Percentiles rank a stretch among this genome's conserved stretches.
phyloP scores from a whole-genome alignment of 148 eudicot species.

The Suaeda aralocaspica region DNA sequence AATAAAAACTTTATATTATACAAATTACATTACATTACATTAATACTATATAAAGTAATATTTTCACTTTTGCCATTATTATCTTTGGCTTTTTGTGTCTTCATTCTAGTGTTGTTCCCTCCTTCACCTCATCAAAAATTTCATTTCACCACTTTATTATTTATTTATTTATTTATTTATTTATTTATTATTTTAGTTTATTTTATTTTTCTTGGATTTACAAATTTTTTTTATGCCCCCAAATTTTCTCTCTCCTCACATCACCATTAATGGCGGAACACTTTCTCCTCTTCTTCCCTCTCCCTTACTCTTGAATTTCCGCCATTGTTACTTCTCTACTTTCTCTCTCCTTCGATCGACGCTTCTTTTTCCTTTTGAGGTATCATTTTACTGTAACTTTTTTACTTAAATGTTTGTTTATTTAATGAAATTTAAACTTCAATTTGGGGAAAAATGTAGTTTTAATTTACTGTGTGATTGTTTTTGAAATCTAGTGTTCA shows the following conservation, averaged over 20 bases:
- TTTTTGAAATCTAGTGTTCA: conserved; percentile 10
- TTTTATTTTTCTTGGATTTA: conserved; percentile 23
- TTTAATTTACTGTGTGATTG: conserved; percentile 6
- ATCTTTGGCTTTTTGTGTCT: conserved; percentile 28
- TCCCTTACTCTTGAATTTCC: neutral
- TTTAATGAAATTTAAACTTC: neutral
- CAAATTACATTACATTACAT: neutral
- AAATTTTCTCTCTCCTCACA: conserved; percentile 20
- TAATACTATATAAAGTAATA: neutral
- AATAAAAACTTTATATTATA: neutral
- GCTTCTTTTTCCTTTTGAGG: conserved; percentile 19
- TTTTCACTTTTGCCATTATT: conserved; percentile 4
- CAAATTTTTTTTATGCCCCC: neutral
- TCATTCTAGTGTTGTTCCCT: conserved; percentile 8
- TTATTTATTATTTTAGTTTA: too few relatives aligned
- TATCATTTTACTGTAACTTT: conserved; percentile 1
- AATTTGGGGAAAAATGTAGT: conserved; percentile 17
- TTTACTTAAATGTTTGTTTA: neutral
- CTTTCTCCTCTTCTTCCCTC: conserved; percentile 2
- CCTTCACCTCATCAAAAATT: conserved; percentile 10
- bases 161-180: neutral
- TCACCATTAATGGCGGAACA: conserved; percentile 30
- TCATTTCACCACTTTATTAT: conserved; percentile 6
- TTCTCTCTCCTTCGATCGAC: conserved; percentile 8
- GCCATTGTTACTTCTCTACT: neutral